Evolutionary conservation across 78 protist genomes (phyloP).

Genomic region (slime mould (Dictyostelium discoideum)): dicty_2.7 NC_007088.5:8262501-8263000

Average conservation of each 20-base stretch:
- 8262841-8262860: background rate
- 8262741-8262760: constrained; percentile 21
- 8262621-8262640: too few species aligned
- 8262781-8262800: constrained; percentile 16
- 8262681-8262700: too few species aligned
- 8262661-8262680: too few species aligned
- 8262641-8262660: too few species aligned
- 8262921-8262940: too few species aligned
- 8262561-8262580: background rate
- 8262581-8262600: background rate
- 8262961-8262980: too few species aligned
- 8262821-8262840: background rate
- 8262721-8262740: constrained; percentile 29
- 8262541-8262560: background rate
- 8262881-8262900: background rate
- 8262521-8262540: background rate
- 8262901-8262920: too few species aligned
- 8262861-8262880: constrained; percentile 2
- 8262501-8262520: too few species aligned
- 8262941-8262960: too few species aligned
- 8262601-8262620: too few species aligned
- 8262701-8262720: too few species aligned
- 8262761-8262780: constrained; percentile 25
- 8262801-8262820: constrained; percentile 6
- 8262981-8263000: too few species aligned